Evolutionary conservation across 2,329 filamentous ascomycete species (phyloP), one percentile per base, ranked within the genome.

Genomic region (Zelopaecilomyces penicillatus): DNA sequence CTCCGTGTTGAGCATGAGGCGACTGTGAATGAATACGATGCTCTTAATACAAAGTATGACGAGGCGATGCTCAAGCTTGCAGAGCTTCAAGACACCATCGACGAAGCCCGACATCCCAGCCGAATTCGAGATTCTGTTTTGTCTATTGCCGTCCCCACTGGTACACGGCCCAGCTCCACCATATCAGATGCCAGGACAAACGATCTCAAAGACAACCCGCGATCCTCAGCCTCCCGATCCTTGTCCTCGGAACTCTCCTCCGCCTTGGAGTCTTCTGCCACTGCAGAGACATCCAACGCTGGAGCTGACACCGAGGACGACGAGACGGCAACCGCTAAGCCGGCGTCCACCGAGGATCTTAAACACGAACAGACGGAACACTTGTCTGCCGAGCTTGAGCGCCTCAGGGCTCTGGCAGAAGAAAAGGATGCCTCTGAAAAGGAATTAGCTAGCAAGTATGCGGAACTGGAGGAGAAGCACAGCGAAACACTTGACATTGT

Each of bases 211-310:
- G 76, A 82, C 70, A 71, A 68, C 42, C 65, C 74, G 69, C 67
- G 62, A 54, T 87, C 85, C 66, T 90, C 86, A 59, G 55, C 61
- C 33, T 90, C 88, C 70, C 88, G 84, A 65, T 95, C 89, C 59
- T 83, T 96, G 55, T 96, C 88, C 54, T 93, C 88, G 69, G 93
- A 97, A 69, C 78, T 95, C 63, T 95, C 87, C 59, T 95, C 85
- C 64, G 87, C 80, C 72, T 80, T 85, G 76, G 85, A 85, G 59
- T 87, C 85, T 60, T 79, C 80, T 55, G 73, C 74, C 56, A 82
- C 80, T 51, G 73, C 72, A 51, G 80, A 83, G 54, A 74, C 75
- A 41, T 81, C 78, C 53, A 78, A 82, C 60, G 69, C 71, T 47
- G 81, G 82, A 52, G 48, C 54, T 9, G 51, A 54, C 12, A 62